Base-by-base conservation (phyloP, 2,329 filamentous ascomycete species). In the Cyphellophora europaea region DNA sequence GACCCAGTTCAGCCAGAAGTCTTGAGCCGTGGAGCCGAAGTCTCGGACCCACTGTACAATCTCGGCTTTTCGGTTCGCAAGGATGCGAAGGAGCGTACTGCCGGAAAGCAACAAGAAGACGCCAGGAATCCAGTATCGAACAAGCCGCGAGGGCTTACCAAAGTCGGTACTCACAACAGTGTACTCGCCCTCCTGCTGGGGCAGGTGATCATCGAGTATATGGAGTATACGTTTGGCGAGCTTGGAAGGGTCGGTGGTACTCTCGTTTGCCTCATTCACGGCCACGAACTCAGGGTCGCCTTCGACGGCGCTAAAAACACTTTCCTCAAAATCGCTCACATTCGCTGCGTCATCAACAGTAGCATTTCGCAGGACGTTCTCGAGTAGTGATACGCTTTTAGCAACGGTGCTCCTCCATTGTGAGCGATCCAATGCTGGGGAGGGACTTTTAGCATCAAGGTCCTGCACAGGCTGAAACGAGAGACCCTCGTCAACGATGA, bases 1-100 rank as follows among this genome's bases (percentile, higher is more conserved):
- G 3, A 98, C 82, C 91, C 91, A 98, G 56, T 98, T 98, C 41
- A 79, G 69, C 83, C 88, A 95, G 55, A 98, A 98, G 57, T 93
- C 89, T 35, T 83, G 72, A 1, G 79, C 64, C 0, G 91, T 98
- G 2, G 67, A 65, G 5, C 86, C 89, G 16, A 94, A 62, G 44
- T 91, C 82, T 21, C 72, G 67, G 29, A 93, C 67, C 87, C 88
- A 95, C 30, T 76, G 69, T 16, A 84, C 46, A 13, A 98, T 80
- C 47, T 89, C 83, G 13, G 81, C 80, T 49, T 76, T 77, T 33
- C 79, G 73, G 52, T 80, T 84, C 41, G 82, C 68, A 18, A 93
- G 59, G 23, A 96, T 74, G 14, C 79, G 79, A 11, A 96, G 65
- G n/a, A 93, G 69, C 0, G 88, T 94, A 11, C 83, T 88, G 1